These are phyloP conservation scores for Camelina laxa DNA, from an alignment of 345 rosid species.

Conservation along the genomic window DNA sequence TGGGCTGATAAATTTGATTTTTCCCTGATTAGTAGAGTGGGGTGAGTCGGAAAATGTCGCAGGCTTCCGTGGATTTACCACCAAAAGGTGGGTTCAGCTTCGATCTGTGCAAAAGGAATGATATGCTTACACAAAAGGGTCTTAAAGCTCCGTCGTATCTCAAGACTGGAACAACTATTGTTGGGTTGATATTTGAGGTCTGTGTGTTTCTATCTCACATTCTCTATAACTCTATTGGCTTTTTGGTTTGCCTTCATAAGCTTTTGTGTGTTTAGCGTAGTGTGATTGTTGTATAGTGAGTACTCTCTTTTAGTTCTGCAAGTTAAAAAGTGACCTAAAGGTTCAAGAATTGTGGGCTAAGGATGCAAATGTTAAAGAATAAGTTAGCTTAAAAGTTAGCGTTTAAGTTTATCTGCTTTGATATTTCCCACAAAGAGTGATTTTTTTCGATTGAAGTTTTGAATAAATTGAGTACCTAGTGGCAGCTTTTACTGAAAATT, in stretches of 20 bases:
- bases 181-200: conserved; percentile 84
- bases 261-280: conserved; percentile 2
- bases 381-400: neutral
- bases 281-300: conserved; percentile 1
- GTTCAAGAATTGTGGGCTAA: neutral
- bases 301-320: conserved; percentile 3
- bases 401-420: neutral
- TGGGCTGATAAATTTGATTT: too few relatives aligned
- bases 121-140: conserved; percentile 72
- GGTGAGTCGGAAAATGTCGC: conserved; percentile 56
- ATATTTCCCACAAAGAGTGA: neutral
- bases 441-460: conserved; percentile 2
- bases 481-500: neutral
- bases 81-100: conserved; percentile 81
- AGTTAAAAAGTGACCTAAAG: too few relatives aligned
- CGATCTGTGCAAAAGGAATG: conserved; percentile 86
- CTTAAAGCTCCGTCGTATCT: conserved; percentile 64
- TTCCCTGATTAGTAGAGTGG: neutral
- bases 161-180: conserved; percentile 97
- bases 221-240: neutral
- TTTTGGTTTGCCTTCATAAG: neutral
- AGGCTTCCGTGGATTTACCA: conserved; percentile 53
- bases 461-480: neutral
- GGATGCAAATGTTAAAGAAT: neutral
- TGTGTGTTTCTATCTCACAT: conserved; percentile 5